A percentile compares a stretch with the other conserved stretches of the same genome.
Conservation (phyloP, 495 filamentous ascomycete species). For the Filosporella fistucella region DNA sequence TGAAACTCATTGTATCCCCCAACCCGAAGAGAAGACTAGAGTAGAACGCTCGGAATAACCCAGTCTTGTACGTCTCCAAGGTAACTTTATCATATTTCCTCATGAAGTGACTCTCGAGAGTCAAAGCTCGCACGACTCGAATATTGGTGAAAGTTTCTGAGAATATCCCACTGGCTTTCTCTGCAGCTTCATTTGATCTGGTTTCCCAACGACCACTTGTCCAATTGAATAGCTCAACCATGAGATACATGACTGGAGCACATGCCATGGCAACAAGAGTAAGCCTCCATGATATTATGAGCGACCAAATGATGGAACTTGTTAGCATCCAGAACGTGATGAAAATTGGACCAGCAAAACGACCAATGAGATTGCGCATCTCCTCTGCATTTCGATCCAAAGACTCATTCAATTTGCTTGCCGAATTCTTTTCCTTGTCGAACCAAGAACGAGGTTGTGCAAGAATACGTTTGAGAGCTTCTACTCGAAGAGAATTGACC, state of each 20-base stretch:
- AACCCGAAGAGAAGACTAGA: constrained; percentile 73
- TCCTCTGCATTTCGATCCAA: constrained; percentile 85
- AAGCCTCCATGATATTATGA: constrained; percentile 73
- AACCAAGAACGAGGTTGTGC: constrained; percentile 85
- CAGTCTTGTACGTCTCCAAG: constrained; percentile 43
- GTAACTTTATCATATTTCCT: constrained; percentile 55
- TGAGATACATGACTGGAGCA: constrained; percentile 61
- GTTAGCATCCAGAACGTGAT: constrained; percentile 59
- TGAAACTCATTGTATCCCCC: constrained; percentile 63
- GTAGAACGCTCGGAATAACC: constrained; percentile 54
- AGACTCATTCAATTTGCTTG: constrained; percentile 58
- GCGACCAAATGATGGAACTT: constrained; percentile 68
- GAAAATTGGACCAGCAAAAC: constrained; percentile 67
- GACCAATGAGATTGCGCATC: constrained; percentile 74
- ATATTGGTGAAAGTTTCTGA: constrained; percentile 81
- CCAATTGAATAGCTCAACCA: constrained; percentile 56
- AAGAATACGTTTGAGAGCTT: constrained; percentile 66
- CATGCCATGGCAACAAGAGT: constrained; percentile 71
- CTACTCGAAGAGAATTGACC: constrained; percentile 67
- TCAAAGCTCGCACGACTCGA: constrained; percentile 72
- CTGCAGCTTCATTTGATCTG: constrained; percentile 55
- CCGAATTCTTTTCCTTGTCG: constrained; percentile 60
- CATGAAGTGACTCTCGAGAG: constrained; percentile 71
- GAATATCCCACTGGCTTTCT: constrained; percentile 52
- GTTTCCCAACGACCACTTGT: constrained; percentile 69